Conservation (phyloP, 495 filamentous ascomycete genomes). For the Penicillium pulvis region DNA sequence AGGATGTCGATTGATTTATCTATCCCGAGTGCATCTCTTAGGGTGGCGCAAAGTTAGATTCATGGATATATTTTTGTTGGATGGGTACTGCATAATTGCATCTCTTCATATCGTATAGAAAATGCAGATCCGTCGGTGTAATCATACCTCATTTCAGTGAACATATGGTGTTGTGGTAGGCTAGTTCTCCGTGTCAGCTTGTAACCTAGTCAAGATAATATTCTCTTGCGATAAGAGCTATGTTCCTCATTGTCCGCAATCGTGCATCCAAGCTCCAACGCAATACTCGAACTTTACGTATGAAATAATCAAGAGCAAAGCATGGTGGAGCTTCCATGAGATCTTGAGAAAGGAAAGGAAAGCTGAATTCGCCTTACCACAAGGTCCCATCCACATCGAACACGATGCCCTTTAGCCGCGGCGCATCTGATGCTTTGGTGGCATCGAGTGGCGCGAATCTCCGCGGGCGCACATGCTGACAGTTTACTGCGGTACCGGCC, state of each 20-base stretch:
- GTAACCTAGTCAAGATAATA: neutral
- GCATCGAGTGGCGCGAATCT: conserved; percentile 60
- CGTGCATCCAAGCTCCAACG: neutral
- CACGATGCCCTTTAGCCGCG: conserved; percentile 75
- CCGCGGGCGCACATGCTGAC: conserved; percentile 39
- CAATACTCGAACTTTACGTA: neutral
- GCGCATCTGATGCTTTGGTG: conserved; percentile 36
- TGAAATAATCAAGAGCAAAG: neutral
- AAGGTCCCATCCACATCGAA: conserved; percentile 97
- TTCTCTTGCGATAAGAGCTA: neutral
- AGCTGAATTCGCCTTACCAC: conserved; percentile 59
- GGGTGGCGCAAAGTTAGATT: neutral
- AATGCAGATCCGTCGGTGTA: conserved; percentile 15
- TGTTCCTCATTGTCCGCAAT: neutral
- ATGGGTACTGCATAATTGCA: no score
- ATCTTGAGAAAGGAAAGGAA: neutral
- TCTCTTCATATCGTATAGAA: conserved; percentile 5
- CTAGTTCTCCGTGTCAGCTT: conserved; percentile 42
- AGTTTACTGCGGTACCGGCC: conserved; percentile 23
- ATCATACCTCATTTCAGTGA: conserved; percentile 73
- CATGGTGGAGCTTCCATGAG: neutral
- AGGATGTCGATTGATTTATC: conserved; percentile 76
- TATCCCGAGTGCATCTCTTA: conserved; percentile 65
- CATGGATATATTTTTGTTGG: neutral
- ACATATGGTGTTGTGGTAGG: conserved; percentile 94